Conservation (phyloP, 495 filamentous ascomycete genomes). For the Geoglossum glabrum region DNA sequence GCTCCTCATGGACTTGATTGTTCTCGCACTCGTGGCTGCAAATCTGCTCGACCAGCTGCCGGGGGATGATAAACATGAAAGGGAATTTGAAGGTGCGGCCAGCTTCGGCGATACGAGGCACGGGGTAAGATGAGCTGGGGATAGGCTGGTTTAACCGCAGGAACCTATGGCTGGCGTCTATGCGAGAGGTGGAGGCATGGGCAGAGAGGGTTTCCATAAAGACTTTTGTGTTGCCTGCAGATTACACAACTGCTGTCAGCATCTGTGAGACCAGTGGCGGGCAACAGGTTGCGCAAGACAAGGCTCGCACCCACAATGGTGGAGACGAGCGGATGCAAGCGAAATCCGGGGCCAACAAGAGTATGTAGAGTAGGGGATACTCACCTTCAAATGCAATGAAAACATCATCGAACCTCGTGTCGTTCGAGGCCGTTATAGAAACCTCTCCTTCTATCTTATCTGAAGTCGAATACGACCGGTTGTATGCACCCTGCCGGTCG, state of each 20-base stretch:
- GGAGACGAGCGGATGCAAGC: not conserved
- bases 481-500: conserved; percentile 17
- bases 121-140: conserved; percentile 43
- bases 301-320: not conserved
- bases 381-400: conserved; percentile 65
- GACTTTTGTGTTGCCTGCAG: conserved; percentile 25
- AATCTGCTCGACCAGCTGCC: conserved; percentile 37
- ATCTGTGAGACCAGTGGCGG: too few relatives aligned
- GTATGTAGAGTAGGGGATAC: not conserved
- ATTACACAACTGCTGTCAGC: not conserved
- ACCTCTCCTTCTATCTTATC: conserved; percentile 40
- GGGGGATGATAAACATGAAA: conserved; percentile 76
- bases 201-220: conserved; percentile 30
- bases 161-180: conserved; percentile 41
- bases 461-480: conserved; percentile 35
- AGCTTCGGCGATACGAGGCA: conserved; percentile 43
- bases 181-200: conserved; percentile 23
- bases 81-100: conserved; percentile 51
- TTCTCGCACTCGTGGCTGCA: conserved; percentile 31
- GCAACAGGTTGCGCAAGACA: not conserved
- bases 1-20: conserved; percentile 42
- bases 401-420: conserved; percentile 60
- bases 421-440: conserved; percentile 35
- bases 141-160: conserved; percentile 71
- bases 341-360: not conserved